Evolutionary conservation across 1,284 basidiomycete genomes (phyloP), one percentile per base, ranked within the genome.

Genomic region (Puccinia hordei): DNA sequence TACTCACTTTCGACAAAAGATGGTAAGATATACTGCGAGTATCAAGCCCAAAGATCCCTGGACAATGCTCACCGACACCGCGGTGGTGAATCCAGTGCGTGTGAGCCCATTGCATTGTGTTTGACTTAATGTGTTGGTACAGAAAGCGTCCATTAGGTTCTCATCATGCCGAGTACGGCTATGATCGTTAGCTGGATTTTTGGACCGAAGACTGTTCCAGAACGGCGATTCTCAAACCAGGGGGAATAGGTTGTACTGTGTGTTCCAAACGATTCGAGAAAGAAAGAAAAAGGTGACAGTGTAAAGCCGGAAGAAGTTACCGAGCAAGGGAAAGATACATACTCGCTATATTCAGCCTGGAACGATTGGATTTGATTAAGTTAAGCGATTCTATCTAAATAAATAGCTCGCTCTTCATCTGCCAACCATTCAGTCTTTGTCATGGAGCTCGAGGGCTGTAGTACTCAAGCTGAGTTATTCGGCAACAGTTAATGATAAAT

Each of bases 61-160:
- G 30, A 49, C n/a, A 2, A 79, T 46, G 5, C 77, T 68, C 22
- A 72, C 30, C 27, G 66, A 44, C 17, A 79, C 55, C 19, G 35
- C 38, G n/a, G 68, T 24, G 24, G 27, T 61, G 38, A 79, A 49
- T 51, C 49, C 77, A 51, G 55, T 46, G 41, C 66, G 65, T 41
- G 77, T 79, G 17, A 79, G 66, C 22, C 77, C 77, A 46, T 79
- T 79, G 68, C 77, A 79, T 49, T 79, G 77, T 30, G 77, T 79
- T 59, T 72, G 68, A 19, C 41, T 30, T 35, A 79, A 51, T 41
- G 59, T 72, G 77, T 79, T 79, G 22, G 68, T 59, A 35, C 77
- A 79, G 59, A 79, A 79, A 61, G 66, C 68, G 35, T 41, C 68
- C 77, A 79, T 79, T 69, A 55, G 53, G 38, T 41, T 69, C 75